Evolutionary conservation across 768 basidiomycete genomes (phyloP).

Genomic region (Lentinula detonsa): DNA sequence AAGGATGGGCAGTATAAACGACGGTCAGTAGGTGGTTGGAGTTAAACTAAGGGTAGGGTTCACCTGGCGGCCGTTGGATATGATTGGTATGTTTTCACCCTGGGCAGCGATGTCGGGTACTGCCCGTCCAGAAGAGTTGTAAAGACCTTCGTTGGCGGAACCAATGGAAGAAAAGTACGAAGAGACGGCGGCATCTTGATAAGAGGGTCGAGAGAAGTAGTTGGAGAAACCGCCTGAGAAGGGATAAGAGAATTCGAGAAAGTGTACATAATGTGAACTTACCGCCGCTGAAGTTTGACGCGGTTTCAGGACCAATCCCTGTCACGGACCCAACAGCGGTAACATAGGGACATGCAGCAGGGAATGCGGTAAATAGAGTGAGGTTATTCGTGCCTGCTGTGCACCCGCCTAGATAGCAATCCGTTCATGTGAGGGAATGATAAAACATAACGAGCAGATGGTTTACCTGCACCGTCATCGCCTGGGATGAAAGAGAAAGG

Average conservation of each 20-base stretch:
- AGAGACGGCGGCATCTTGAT: conserved; percentile 17
- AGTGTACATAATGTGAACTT: not conserved
- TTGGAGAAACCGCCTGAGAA: conserved; percentile 44
- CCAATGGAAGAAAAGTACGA: conserved; percentile 18
- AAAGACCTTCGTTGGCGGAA: conserved; percentile 34
- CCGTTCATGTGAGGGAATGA: not conserved
- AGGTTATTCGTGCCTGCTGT: conserved; percentile 1
- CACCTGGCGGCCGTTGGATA: not conserved
- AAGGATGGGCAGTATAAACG: not conserved
- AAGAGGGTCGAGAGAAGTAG: conserved; percentile 23
- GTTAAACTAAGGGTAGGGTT: conserved; percentile 19
- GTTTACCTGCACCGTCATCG: not conserved
- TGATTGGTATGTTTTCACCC: conserved; percentile 15
- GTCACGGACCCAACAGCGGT: conserved; percentile 35
- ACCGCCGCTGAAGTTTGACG: conserved; percentile 33
- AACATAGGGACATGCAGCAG: conserved; percentile 35
- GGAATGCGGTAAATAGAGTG: conserved; percentile 32
- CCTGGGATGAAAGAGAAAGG: not conserved
- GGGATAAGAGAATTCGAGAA: not conserved
- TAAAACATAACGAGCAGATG: too few species aligned
- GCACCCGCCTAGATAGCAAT: conserved; percentile 1
- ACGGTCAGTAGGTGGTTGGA: conserved; percentile 14
- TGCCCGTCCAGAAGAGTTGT: conserved; percentile 30
- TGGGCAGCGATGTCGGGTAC: conserved; percentile 44
- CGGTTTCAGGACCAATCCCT: conserved; percentile 31